Base-by-base conservation (phyloP, 306 rosid species). In the Cicer yamashitae region DNA sequence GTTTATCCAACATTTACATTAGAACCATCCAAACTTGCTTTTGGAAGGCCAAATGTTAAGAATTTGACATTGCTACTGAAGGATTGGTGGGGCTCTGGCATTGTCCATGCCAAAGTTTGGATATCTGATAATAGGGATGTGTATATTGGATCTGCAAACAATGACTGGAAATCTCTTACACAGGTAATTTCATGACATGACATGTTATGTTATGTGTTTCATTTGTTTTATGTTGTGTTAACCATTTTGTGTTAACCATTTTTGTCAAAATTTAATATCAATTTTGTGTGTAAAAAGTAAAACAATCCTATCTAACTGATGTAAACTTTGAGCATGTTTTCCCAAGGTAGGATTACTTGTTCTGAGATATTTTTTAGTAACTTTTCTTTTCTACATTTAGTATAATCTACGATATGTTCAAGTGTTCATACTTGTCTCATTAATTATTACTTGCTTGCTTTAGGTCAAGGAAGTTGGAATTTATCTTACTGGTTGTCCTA, bases 141-240 rank as follows among this genome's bases (percentile, higher is more conserved):
- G 1, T 91, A 94, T 71, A 87, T 94, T 82, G 98, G 98, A 14
- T 94, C 98, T 52, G 97, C 96, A 44, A 94, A 94, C 79, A 89
- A 91, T 84, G 98, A 94, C 66, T 94, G 98, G 98, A 94, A 94
- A 79, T 89, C 97, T 78, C 96, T 94, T 8, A 87, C 98, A 10
- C 98, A 91, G 89, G 98, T 87, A 13, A 56, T 50, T 78, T 73
- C 3, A 37, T 65, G 15, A 7, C n/a, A 52, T 67, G 6, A 5
- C 17, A 66, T 68, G 10, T 5, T 74, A 13, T 10, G 47, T 74
- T 80, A n/a, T 10, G 47, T 75, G 48, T 50, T 79, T 7, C 63
- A 6, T 57, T 57, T 57, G 61, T 58, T 58, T 53, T 41, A 9
- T 7, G 5, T 61, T 74, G 44, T 17, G 18, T 17, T 17, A 17